These are phyloP conservation scores for Suillus subaureus DNA, from an alignment of 768 basidiomycete species.

Conservation along the genomic window DNA sequence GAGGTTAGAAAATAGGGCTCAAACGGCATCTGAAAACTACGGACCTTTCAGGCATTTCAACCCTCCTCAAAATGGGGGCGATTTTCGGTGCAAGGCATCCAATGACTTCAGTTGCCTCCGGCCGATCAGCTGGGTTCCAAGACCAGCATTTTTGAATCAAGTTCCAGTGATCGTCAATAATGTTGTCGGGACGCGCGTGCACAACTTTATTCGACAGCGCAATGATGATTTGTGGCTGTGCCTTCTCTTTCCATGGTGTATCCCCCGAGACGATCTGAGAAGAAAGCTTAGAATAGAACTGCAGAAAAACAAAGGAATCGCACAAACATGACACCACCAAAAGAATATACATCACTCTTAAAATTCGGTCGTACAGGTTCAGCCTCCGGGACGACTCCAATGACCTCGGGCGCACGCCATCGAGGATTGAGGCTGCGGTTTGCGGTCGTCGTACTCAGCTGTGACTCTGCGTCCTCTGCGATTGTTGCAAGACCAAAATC, in stretches of 20 bases:
- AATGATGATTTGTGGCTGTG: background rate
- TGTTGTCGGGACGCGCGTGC: background rate
- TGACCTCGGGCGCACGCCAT: slow-evolving; percentile 42
- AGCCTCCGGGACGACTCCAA: slow-evolving; percentile 29
- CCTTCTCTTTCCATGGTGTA: background rate
- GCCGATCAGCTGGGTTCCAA: too few relatives aligned
- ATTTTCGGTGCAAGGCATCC: too few relatives aligned
- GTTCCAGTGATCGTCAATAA: too few relatives aligned
- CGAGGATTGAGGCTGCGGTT: slow-evolving; percentile 40
- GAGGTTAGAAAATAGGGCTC: too few relatives aligned
- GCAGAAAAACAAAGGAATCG: background rate
- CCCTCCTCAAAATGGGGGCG: too few relatives aligned
- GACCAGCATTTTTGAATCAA: too few relatives aligned
- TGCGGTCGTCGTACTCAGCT: slow-evolving; percentile 24
- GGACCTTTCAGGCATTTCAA: too few relatives aligned
- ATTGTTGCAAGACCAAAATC: slow-evolving; percentile 51
- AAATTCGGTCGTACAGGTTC: background rate
- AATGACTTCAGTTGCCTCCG: too few relatives aligned
- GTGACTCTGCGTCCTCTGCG: slow-evolving; percentile 31
- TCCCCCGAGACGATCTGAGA: background rate
- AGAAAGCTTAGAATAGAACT: background rate
- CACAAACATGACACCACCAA: slow-evolving; percentile 28
- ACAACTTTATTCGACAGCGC: background rate
- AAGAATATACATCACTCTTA: slow-evolving; percentile 43
- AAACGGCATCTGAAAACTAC: too few relatives aligned